Evolutionary conservation across 768 basidiomycete genomes (phyloP).

Genomic region (Cystobasidiopsis lactophilus): DNA sequence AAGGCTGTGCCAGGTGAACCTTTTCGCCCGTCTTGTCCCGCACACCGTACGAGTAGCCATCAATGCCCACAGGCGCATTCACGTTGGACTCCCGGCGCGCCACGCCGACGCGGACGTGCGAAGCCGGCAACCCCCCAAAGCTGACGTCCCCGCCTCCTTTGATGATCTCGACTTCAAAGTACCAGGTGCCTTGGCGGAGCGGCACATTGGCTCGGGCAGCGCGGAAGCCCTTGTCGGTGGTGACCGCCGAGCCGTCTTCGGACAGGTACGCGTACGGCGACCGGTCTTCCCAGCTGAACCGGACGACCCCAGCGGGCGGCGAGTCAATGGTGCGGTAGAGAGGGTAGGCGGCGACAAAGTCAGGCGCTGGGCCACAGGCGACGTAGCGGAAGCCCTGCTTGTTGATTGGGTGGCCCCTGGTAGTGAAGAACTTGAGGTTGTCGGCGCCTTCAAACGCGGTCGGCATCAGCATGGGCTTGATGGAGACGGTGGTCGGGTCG

Average conservation of each 20-base stretch:
- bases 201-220: conserved; percentile 77
- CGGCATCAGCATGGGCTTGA: too few relatives aligned
- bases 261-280: conserved; percentile 57
- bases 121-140: conserved; percentile 24
- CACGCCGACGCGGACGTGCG: conserved; percentile 79
- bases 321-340: conserved; percentile 63
- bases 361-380: conserved; percentile 34
- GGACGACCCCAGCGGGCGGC: conserved; percentile 38
- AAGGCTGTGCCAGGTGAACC: conserved; percentile 58
- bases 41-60: conserved; percentile 78
- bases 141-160: conserved; percentile 47
- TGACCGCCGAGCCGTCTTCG: conserved; percentile 49
- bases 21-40: conserved; percentile 86
- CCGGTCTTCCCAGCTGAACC: conserved; percentile 80
- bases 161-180: conserved; percentile 67
- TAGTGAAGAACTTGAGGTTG: conserved; percentile 17
- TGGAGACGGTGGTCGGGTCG: too few relatives aligned
- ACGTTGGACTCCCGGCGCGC: conserved; percentile 78
- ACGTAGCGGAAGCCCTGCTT: conserved; percentile 21
- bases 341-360: conserved; percentile 28
- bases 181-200: conserved; percentile 75
- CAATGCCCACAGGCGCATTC: conserved; percentile 76
- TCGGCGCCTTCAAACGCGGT: too few relatives aligned
- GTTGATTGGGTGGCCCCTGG: conserved; percentile 21
- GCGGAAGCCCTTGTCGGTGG: conserved; percentile 72